A percentile compares a stretch with the other conserved stretches of the same genome.
Evolutionary conservation across 345 rosid genomes (phyloP).

Genomic region (Lepidium africanum): DNA sequence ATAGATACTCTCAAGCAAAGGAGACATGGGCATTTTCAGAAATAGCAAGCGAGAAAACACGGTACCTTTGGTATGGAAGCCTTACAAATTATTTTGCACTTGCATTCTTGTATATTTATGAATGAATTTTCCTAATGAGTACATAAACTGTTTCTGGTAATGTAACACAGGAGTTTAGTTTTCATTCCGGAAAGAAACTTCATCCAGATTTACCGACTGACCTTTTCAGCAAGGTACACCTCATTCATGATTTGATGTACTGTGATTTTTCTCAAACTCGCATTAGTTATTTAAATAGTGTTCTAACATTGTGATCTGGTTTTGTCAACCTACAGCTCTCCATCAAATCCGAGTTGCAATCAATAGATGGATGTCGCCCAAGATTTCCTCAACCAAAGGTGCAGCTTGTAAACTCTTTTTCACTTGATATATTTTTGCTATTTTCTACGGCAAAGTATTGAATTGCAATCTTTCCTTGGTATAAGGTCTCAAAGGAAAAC

Average conservation of each 20-base stretch:
- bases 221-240: slow-evolving; percentile 78
- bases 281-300: not conserved
- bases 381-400: slow-evolving; percentile 59
- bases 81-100: not conserved
- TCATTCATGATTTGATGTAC: not conserved
- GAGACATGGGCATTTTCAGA: slow-evolving; percentile 63
- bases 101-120: not conserved
- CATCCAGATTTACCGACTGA: slow-evolving; percentile 63
- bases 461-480: slow-evolving; percentile 33
- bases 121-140: slow-evolving; percentile 3
- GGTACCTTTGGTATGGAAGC: slow-evolving; percentile 56
- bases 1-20: slow-evolving; percentile 77
- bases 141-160: not conserved
- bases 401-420: not conserved
- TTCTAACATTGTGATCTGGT: not conserved
- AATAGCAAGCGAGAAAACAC: slow-evolving; percentile 71
- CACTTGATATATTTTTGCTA: not conserved
- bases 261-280: not conserved
- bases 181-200: slow-evolving; percentile 50
- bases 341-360: slow-evolving; percentile 48
- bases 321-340: slow-evolving; percentile 46
- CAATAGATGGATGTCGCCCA: slow-evolving; percentile 36
- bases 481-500: slow-evolving; percentile 90
- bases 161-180: slow-evolving; percentile 61
- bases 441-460: slow-evolving; percentile 9